Evolutionary conservation across 345 rosid species (phyloP).

Genomic region (Geranium rotundifolium): DNA sequence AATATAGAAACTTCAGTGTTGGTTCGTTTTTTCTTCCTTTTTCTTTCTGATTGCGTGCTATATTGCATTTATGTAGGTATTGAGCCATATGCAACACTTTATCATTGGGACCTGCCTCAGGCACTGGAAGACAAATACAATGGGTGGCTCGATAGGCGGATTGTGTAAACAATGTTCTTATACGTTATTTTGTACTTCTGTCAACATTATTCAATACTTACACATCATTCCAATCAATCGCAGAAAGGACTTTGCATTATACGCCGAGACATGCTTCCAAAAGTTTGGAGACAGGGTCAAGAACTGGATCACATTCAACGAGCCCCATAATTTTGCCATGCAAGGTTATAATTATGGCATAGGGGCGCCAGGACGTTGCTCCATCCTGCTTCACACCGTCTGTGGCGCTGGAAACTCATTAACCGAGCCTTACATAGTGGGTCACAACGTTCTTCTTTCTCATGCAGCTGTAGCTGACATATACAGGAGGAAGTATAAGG

Average conservation of each 20-base stretch:
- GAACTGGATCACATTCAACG: constrained; percentile 90
- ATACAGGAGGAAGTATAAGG: constrained; percentile 70
- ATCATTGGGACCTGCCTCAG: constrained; percentile 99
- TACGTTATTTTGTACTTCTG: not conserved
- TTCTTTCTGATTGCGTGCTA: too few species aligned
- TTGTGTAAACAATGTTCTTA: constrained; percentile 35
- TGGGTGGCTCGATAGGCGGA: constrained; percentile 72
- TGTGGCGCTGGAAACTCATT: constrained; percentile 73
- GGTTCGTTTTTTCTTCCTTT: too few species aligned
- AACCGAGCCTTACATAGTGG: constrained; percentile 85
- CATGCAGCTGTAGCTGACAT: constrained; percentile 54
- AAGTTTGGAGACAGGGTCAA: constrained; percentile 87
- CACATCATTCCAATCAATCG: not conserved
- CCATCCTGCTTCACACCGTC: constrained; percentile 46
- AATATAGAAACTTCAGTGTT: not conserved
- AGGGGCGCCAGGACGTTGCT: constrained; percentile 83
- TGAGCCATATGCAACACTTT: constrained; percentile 76
- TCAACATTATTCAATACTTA: not conserved
- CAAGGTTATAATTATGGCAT: constrained; percentile 89
- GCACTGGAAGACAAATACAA: constrained; percentile 63
- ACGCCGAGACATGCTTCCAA: constrained; percentile 74
- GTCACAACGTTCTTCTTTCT: constrained; percentile 62
- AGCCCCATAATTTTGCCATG: constrained; percentile 69
- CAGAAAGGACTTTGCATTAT: constrained; percentile 76
- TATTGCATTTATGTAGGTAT: constrained; percentile 37